Percentiles rank a stretch among this genome's conserved stretches.
phyloP scores from a whole-genome alignment of 2,329 filamentous ascomycete genomes.

The Aspergillus fumigatus region DNA sequence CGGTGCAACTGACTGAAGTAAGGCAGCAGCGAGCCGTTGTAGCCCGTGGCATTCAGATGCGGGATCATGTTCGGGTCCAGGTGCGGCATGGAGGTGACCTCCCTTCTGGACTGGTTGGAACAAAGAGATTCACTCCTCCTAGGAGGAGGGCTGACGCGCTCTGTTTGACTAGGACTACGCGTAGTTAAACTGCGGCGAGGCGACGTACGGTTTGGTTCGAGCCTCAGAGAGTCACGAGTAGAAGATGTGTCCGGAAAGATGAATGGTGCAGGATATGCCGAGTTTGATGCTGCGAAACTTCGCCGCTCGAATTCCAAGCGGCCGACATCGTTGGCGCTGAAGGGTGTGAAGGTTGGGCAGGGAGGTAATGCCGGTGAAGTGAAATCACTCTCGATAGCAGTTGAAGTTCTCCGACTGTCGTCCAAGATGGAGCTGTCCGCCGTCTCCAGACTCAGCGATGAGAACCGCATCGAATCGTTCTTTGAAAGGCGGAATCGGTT shows the following conservation, averaged over 20 bases:
- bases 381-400: slow-evolving; percentile 25
- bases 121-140: slow-evolving; percentile 30
- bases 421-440: slow-evolving; percentile 37
- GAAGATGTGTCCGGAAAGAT: slow-evolving; percentile 20
- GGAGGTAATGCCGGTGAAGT: slow-evolving; percentile 29
- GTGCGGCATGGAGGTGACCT: slow-evolving; percentile 10
- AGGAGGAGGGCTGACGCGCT: slow-evolving; percentile 22
- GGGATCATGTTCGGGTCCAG: slow-evolving; percentile 14
- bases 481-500: slow-evolving; percentile 30
- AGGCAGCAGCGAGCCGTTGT: slow-evolving; percentile 13
- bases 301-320: slow-evolving; percentile 26
- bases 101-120: slow-evolving; percentile 15
- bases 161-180: slow-evolving; percentile 23
- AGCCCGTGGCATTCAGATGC: slow-evolving; percentile 6
- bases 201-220: slow-evolving; percentile 18
- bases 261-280: slow-evolving; percentile 22
- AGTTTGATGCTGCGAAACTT: slow-evolving; percentile 22
- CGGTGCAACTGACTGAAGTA: slow-evolving; percentile 24
- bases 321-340: slow-evolving; percentile 35
- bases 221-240: slow-evolving; percentile 19
- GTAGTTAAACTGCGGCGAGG: slow-evolving; percentile 35
- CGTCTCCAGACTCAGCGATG: slow-evolving; percentile 35
- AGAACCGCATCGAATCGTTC: slow-evolving; percentile 34
- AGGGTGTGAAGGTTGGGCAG: slow-evolving; percentile 33
- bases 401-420: slow-evolving; percentile 24